Percentiles rank a stretch among this genome's conserved stretches.
Conservation (phyloP, 1,139 yeast species). For the Taphrina populina region DNA sequence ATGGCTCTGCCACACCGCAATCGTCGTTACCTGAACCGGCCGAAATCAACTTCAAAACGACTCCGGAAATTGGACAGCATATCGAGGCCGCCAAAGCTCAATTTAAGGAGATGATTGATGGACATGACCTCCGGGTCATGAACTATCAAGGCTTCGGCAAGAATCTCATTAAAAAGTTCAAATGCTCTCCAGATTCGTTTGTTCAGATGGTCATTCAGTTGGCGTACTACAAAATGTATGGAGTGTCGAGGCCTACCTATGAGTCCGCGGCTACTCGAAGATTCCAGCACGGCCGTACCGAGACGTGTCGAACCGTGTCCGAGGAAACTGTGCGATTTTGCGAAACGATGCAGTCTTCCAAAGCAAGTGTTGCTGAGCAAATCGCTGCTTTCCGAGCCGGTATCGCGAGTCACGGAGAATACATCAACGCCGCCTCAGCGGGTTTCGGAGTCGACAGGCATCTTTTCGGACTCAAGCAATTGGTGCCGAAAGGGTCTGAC, state of each 20-base stretch:
- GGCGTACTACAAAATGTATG: slow-evolving; percentile 79
- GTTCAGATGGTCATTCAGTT: slow-evolving; percentile 77
- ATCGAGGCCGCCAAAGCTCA: slow-evolving; percentile 59
- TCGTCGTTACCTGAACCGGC: slow-evolving; percentile 45
- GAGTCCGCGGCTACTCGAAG: slow-evolving; percentile 95
- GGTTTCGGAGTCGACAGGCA: slow-evolving; percentile 95
- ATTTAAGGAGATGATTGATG: slow-evolving; percentile 52
- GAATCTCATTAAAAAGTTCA: slow-evolving; percentile 69
- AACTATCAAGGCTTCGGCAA: slow-evolving; percentile 52
- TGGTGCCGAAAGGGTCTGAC: slow-evolving; percentile 59
- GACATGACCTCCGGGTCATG: slow-evolving; percentile 51
- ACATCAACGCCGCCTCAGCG: slow-evolving; percentile 73
- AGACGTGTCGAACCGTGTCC: slow-evolving; percentile 88
- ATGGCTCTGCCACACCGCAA: slow-evolving; percentile 43
- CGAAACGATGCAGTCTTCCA: slow-evolving; percentile 67
- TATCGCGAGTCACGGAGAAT: slow-evolving; percentile 68
- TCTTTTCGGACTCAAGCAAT: slow-evolving; percentile 79
- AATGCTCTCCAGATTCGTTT: slow-evolving; percentile 75
- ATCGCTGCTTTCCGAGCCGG: slow-evolving; percentile 71
- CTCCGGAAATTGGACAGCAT: slow-evolving; percentile 54
- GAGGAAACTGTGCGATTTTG: slow-evolving; percentile 70
- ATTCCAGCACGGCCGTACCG: slow-evolving; percentile 91
- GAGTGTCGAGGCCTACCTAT: slow-evolving; percentile 83
- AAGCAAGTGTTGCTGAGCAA: slow-evolving; percentile 58
- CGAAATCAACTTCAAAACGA: slow-evolving; percentile 49